Conservation (phyloP, 305 asterid species). For the Fraxinus sp. region DNA sequence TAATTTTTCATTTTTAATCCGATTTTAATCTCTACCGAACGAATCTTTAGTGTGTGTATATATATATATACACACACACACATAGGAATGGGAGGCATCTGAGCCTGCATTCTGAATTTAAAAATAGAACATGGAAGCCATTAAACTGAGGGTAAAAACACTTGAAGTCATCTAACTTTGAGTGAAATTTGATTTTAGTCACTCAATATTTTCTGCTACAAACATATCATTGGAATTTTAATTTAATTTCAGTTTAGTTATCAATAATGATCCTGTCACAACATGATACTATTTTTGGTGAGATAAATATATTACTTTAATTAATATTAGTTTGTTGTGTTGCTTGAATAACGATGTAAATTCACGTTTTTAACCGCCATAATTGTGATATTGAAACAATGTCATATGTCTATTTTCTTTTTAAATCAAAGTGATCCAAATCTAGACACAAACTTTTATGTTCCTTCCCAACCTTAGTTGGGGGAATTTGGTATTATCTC, state of each 20-base stretch:
- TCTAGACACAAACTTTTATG: neutral
- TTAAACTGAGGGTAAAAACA: neutral
- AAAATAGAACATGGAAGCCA: neutral
- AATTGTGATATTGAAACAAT: neutral
- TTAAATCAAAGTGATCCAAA: neutral
- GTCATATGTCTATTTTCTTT: neutral
- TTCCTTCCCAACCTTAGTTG: neutral
- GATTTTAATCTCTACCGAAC: too few species aligned
- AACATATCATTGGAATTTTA: neutral
- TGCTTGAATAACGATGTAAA: neutral
- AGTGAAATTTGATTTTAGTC: neutral
- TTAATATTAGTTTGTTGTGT: neutral
- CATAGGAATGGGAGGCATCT: neutral
- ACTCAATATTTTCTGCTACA: neutral
- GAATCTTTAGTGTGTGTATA: too few species aligned
- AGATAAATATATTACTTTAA: neutral
- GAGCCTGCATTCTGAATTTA: neutral
- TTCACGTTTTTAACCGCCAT: neutral
- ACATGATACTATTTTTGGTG: neutral
- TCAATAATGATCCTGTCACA: neutral
- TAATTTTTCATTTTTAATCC: too few species aligned
- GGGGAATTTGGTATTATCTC: neutral
- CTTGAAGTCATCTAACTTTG: neutral
- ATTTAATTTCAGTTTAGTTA: neutral
- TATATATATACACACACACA: too few species aligned